Conservation (phyloP, 192 early-diverging fungal genomes). For the Thoreauomyces humboldtii region DNA sequence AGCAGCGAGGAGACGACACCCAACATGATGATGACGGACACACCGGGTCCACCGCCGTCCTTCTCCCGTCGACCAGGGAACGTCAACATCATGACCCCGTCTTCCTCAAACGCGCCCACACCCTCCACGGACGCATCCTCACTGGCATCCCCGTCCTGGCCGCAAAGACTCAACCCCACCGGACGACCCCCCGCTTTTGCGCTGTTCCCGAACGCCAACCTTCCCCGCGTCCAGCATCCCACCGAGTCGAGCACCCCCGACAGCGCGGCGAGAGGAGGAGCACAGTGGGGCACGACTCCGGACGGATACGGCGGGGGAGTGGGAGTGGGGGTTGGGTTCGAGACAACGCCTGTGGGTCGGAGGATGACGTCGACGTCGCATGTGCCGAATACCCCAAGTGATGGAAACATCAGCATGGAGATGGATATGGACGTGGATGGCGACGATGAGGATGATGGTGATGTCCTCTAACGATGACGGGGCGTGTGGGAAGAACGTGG, state of each 20-base stretch:
- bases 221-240: not conserved
- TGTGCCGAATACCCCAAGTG: constrained; percentile 5
- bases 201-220: not conserved
- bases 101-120: not conserved
- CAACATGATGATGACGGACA: no score
- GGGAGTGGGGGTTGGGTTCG: no score
- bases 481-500: no score
- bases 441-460: no score
- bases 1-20: no score
- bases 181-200: not conserved
- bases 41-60: not conserved
- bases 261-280: not conserved
- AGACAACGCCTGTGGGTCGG: no score
- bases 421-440: constrained; percentile 27
- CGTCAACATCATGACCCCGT: not conserved
- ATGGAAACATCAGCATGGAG: constrained; percentile 16
- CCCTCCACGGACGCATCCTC: not conserved
- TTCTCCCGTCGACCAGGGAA: not conserved
- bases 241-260: not conserved
- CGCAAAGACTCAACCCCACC: not conserved
- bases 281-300: not conserved
- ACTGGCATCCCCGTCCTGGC: not conserved
- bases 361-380: not conserved
- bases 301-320: not conserved
- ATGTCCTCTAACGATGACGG: no score